A percentile compares a stretch with the other conserved stretches of the same genome.
Conservation (phyloP, 2,329 filamentous ascomycete species). For the Penicillium frequentans region DNA sequence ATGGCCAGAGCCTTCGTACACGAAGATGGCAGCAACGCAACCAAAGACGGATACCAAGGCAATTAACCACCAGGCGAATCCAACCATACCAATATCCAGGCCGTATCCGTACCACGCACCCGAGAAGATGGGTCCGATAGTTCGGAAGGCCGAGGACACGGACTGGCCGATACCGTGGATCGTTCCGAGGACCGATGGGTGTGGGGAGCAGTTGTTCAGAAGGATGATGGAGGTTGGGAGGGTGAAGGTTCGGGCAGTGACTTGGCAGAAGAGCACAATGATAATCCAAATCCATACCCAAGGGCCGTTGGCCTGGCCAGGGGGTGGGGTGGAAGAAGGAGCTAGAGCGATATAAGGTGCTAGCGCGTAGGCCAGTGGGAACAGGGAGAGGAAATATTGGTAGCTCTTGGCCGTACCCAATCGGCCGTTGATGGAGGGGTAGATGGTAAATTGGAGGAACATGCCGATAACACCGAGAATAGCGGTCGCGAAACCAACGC, state of each 20-base stretch:
- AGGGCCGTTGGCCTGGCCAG: conserved; percentile 38
- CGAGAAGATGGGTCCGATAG: conserved; percentile 57
- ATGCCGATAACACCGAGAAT: conserved; percentile 75
- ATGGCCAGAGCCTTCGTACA: conserved; percentile 66
- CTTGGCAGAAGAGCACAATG: conserved; percentile 66
- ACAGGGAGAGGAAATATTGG: conserved; percentile 65
- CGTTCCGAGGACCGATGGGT: conserved; percentile 59
- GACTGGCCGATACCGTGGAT: conserved; percentile 61
- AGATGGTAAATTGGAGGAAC: conserved; percentile 67
- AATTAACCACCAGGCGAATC: conserved; percentile 59
- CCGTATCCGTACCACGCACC: conserved; percentile 58
- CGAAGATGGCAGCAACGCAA: conserved; percentile 59
- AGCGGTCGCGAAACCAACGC: conserved; percentile 73
- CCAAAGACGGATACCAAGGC: conserved; percentile 57
- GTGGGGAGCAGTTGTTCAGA: conserved; percentile 61
- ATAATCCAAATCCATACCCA: conserved; percentile 66
- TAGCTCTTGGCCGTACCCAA: conserved; percentile 70
- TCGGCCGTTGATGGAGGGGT: conserved; percentile 65
- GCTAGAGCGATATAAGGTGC: conserved; percentile 71
- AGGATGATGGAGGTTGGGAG: conserved; percentile 60
- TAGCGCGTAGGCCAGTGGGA: conserved; percentile 70
- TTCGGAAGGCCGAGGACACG: conserved; percentile 56
- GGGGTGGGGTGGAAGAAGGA: conserved; percentile 53
- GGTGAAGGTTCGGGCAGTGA: conserved; percentile 70
- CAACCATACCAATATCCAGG: conserved; percentile 55